Base-by-base conservation (phyloP, 2,329 filamentous ascomycete genomes). In the Hypoxylon sp. region DNA sequence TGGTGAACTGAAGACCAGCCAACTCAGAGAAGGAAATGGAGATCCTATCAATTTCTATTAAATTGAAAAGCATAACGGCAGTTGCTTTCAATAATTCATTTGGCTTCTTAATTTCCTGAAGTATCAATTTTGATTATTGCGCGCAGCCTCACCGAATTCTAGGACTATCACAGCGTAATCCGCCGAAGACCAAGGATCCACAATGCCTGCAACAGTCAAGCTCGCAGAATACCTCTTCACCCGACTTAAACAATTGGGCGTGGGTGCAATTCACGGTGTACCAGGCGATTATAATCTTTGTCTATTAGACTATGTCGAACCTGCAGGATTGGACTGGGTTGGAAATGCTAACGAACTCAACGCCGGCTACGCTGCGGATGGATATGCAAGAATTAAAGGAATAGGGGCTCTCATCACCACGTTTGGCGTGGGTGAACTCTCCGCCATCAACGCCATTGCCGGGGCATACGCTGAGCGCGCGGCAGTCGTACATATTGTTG, bases 401-500 rank as follows among this genome's bases (percentile, higher is more conserved):
- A 55, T 55, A 19, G 51, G 51, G 9, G 51, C 36, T 30, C 30
- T 55, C 13, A 25, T 45, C 23, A 55, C 51, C n/a, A 45, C 36
- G 1, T 55, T 55, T 43, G 51, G 36, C 13, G 51, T 43, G 11
- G 51, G 51, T 11, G 36, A 55, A 19, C 38, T 55, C 4, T 55
- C 51, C 6, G 51, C 51, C 9, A 55, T 32, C 9, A 55, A 43
- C n/a, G 51, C 34, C 9, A 55, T 55, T 30, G 51, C 51, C 13
- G 51, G 51, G 11, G 36, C 51, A 10, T 55, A 55, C 6, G 51
- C 36, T 25, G 51, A 55, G 36, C 34, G 36, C 21, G 51, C 51
- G 3, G 51, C 51, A 10, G 51, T 55, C 9, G 51, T 55, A 21
- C 51, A 55, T 25, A 55, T 55, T n/a, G 36, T 55, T n/a, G 51